Evolutionary conservation across 371 early-diverging fungal genomes (phyloP).

Genomic region (Mortierella sp.): DNA sequence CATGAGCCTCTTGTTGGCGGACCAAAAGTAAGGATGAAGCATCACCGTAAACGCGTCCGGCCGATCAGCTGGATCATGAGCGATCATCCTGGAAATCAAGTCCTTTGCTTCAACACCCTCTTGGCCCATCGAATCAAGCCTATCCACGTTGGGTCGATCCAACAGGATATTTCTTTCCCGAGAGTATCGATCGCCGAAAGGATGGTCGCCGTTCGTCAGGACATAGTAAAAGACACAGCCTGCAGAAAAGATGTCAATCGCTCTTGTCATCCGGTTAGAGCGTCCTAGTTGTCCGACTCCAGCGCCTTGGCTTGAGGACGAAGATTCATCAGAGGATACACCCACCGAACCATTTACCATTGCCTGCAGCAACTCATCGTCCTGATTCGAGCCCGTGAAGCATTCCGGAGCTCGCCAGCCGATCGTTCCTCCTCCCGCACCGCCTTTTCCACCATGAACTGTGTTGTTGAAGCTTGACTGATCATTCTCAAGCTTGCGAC

Average conservation of each 20-base stretch:
- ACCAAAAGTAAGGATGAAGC: slow-evolving; percentile 96
- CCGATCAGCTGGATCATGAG: slow-evolving; percentile 76
- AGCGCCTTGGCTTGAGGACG: slow-evolving; percentile 26
- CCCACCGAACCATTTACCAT: slow-evolving; percentile 10
- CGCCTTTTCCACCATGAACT: slow-evolving; percentile 54
- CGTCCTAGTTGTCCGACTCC: slow-evolving; percentile 25
- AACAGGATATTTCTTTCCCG: slow-evolving; percentile 90
- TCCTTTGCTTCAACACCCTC: slow-evolving; percentile 89
- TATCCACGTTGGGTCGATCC: slow-evolving; percentile 73
- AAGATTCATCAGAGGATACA: slow-evolving; percentile 10
- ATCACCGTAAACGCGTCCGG: slow-evolving; percentile 82
- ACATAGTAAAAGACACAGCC: slow-evolving; percentile 96
- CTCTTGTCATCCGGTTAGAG: slow-evolving; percentile 76
- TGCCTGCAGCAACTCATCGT: slow-evolving; percentile 11
- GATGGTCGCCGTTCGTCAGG: slow-evolving; percentile 90
- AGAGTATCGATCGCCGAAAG: slow-evolving; percentile 91
- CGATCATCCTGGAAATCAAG: slow-evolving; percentile 90
- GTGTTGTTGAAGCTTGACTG: slow-evolving; percentile 95
- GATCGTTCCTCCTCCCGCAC: slow-evolving; percentile 84
- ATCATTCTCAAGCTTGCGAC: slow-evolving; percentile 92
- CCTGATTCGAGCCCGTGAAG: slow-evolving; percentile 53
- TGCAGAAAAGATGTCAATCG: slow-evolving; percentile 95
- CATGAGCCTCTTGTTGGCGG: slow-evolving; percentile 77
- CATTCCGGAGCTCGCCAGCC: slow-evolving; percentile 99
- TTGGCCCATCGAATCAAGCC: slow-evolving; percentile 74